phyloP scores from a whole-genome alignment of 352 stramenopile species.

The Aphanomyces euteiches region DNA sequence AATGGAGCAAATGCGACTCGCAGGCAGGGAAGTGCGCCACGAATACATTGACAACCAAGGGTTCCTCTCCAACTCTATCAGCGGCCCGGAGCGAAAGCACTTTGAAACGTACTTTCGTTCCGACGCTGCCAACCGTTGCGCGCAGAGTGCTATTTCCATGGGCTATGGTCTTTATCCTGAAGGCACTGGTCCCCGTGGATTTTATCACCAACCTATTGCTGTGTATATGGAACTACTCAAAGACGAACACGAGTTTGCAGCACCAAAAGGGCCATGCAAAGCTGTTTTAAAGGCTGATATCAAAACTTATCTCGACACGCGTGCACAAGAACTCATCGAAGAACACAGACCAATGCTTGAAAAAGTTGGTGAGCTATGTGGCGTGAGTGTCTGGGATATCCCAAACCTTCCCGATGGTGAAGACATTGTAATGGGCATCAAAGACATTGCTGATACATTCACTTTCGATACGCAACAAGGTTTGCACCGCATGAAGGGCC shows the following conservation, averaged over 20 bases:
- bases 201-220: constrained; percentile 64
- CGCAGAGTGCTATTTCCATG: constrained; percentile 68
- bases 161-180: constrained; percentile 79
- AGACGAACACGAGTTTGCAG: constrained; percentile 83
- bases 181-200: constrained; percentile 62
- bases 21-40: constrained; percentile 61
- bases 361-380: constrained; percentile 52
- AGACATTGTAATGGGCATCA: constrained; percentile 70
- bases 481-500: constrained; percentile 48
- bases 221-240: constrained; percentile 81
- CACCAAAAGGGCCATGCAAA: constrained; percentile 69
- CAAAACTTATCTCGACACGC: constrained; percentile 50
- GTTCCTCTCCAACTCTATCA: constrained; percentile 67
- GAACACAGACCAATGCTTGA: constrained; percentile 55
- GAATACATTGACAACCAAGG: constrained; percentile 64
- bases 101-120: constrained; percentile 85
- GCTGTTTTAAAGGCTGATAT: constrained; percentile 50
- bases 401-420: constrained; percentile 54
- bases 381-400: constrained; percentile 55
- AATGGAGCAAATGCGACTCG: constrained; percentile 70
- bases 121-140: constrained; percentile 73
- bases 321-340: constrained; percentile 53
- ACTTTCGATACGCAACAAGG: constrained; percentile 70
- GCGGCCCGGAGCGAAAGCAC: constrained; percentile 65
- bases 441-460: constrained; percentile 82